These are phyloP conservation scores for Elaeis oleifera DNA, from an alignment of 202 grass and related monocot species.

Conservation along the genomic window DNA sequence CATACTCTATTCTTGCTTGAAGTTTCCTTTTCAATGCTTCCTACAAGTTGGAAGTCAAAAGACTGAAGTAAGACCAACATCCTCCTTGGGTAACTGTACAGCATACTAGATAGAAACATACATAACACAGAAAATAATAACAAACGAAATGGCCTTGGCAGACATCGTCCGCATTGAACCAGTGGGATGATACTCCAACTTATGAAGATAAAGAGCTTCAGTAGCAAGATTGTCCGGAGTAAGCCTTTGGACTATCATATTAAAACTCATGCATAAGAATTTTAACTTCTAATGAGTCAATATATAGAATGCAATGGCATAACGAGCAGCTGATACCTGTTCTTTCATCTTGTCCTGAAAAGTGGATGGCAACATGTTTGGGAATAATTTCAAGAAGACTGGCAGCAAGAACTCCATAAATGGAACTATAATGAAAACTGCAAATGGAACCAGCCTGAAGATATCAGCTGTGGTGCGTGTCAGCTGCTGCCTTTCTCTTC, in stretches of 20 bases:
- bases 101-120: too few species aligned
- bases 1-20: constrained; percentile 90
- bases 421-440: constrained; percentile 69
- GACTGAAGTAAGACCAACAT: too few species aligned
- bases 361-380: constrained; percentile 84
- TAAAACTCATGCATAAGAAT: too few species aligned
- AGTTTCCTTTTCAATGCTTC: constrained; percentile 92
- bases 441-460: constrained; percentile 63
- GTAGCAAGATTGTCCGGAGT: too few species aligned
- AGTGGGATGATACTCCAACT: too few species aligned
- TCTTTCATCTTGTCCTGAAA: constrained; percentile 76
- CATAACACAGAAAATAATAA: too few species aligned
- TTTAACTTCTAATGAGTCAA: background rate
- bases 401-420: constrained; percentile 86
- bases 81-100: too few species aligned
- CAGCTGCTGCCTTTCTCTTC: constrained; percentile 62
- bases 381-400: constrained; percentile 75
- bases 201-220: too few species aligned
- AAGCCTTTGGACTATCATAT: too few species aligned
- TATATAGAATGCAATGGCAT: too few species aligned
- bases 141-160: too few species aligned
- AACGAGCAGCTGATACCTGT: constrained; percentile 30
- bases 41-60: constrained; percentile 34
- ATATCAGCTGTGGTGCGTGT: constrained; percentile 69
- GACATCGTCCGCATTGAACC: too few species aligned